A percentile compares a stretch with the other conserved stretches of the same genome.
phyloP scores from a whole-genome alignment of 2,329 filamentous ascomycete genomes.

The Phaeomoniella chlamydospora region DNA sequence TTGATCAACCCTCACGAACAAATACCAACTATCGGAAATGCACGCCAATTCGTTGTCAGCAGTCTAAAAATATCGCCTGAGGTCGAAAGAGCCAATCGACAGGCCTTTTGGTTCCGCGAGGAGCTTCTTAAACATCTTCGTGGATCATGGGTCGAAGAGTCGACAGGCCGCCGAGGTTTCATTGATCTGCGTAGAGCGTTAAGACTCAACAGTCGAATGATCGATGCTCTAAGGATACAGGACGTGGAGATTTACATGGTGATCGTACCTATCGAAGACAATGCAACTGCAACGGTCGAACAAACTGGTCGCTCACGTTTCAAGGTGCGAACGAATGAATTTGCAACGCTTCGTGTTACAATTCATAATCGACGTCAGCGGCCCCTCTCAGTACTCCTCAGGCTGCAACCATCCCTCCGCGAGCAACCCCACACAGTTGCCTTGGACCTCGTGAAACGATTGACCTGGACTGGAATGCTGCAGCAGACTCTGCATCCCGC shows the following conservation, averaged over 20 bases:
- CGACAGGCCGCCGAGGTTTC: constrained; percentile 44
- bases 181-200: constrained; percentile 62
- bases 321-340: constrained; percentile 40
- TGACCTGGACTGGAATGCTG: constrained; percentile 73
- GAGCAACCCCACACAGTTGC: constrained; percentile 58
- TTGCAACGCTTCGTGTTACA: constrained; percentile 54
- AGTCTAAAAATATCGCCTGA: constrained; percentile 65
- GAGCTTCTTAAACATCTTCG: constrained; percentile 57
- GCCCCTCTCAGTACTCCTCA: constrained; percentile 56
- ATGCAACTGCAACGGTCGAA: constrained; percentile 10
- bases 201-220: constrained; percentile 60
- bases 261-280: constrained; percentile 2
- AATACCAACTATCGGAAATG: constrained; percentile 66
- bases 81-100: constrained; percentile 59
- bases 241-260: constrained; percentile 48
- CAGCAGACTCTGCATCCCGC: constrained; percentile 54
- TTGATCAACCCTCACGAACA: constrained; percentile 61
- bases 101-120: constrained; percentile 86
- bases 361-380: constrained; percentile 59
- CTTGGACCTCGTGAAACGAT: constrained; percentile 66
- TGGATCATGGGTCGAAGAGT: constrained; percentile 56
- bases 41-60: constrained; percentile 86
- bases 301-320: constrained; percentile 33
- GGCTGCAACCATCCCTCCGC: constrained; percentile 62
- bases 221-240: constrained; percentile 68